phyloP scores from a whole-genome alignment of 768 basidiomycete species.

The Phanerochaete carnosa region DNA sequence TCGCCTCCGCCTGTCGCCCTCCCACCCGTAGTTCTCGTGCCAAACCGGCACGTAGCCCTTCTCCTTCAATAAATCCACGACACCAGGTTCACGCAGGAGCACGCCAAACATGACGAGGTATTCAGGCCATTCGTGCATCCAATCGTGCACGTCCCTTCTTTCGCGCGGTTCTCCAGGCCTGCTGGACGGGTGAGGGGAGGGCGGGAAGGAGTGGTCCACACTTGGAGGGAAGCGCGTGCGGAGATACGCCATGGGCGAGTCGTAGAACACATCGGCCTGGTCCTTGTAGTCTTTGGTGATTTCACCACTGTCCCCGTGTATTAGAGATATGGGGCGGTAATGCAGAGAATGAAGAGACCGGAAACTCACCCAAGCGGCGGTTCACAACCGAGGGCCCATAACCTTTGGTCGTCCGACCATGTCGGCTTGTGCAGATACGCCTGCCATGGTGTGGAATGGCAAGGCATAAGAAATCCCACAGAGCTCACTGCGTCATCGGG shows the following conservation, averaged over 20 bases:
- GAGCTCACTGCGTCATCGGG: conserved; percentile 45
- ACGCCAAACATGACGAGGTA: conserved; percentile 82
- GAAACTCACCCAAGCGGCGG: conserved; percentile 77
- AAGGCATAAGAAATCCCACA: conserved; percentile 90
- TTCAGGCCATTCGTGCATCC: conserved; percentile 78
- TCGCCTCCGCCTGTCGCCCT: conserved; percentile 21
- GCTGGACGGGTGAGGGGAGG: conserved; percentile 53
- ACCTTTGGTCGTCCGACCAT: conserved; percentile 46
- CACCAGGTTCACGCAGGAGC: conserved; percentile 43
- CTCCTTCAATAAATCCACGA: conserved; percentile 10
- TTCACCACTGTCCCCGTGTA: conserved; percentile 9
- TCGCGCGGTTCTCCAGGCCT: conserved; percentile 35
- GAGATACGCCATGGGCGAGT: conserved; percentile 66
- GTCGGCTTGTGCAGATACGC: conserved; percentile 77
- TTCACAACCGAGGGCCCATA: conserved; percentile 92
- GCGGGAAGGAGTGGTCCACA: conserved; percentile 64
- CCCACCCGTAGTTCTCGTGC: conserved; percentile 21
- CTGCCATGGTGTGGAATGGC: conserved; percentile 94
- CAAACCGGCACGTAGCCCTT: conserved; percentile 21
- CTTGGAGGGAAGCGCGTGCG: conserved; percentile 56
- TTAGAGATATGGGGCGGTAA: neutral
- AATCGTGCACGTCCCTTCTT: conserved; percentile 31
- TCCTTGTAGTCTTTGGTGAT: conserved; percentile 54
- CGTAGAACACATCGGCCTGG: conserved; percentile 82
- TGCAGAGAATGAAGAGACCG: neutral